A percentile compares a stretch with the other conserved stretches of the same genome.
These are phyloP conservation scores for Hyaloscypha variabilis DNA, from an alignment of 495 filamentous ascomycete genomes.

Conservation along the genomic window DNA sequence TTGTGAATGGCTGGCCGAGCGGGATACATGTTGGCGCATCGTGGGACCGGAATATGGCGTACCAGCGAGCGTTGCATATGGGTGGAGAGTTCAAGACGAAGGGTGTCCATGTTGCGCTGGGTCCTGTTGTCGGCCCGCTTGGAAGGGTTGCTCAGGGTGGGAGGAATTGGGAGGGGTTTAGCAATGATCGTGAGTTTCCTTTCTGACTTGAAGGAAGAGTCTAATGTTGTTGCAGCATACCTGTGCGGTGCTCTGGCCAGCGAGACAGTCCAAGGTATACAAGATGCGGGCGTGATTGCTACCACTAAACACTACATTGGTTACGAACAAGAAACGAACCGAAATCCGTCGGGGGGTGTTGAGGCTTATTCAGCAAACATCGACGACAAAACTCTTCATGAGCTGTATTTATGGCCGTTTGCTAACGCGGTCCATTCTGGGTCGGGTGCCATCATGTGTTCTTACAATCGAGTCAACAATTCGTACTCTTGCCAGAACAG, in stretches of 20 bases:
- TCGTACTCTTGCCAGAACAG: slow-evolving; percentile 67
- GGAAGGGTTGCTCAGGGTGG: slow-evolving; percentile 55
- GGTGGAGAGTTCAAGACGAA: slow-evolving; percentile 60
- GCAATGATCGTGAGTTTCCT: slow-evolving; percentile 68
- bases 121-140: slow-evolving; percentile 63
- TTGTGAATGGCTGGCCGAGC: slow-evolving; percentile 49
- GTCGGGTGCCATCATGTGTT: slow-evolving; percentile 68
- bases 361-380: slow-evolving; percentile 60
- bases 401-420: slow-evolving; percentile 75
- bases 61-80: slow-evolving; percentile 52
- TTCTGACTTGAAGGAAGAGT: slow-evolving; percentile 44
- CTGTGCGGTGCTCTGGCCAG: slow-evolving; percentile 44
- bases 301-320: slow-evolving; percentile 64
- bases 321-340: slow-evolving; percentile 68
- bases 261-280: slow-evolving; percentile 51
- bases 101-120: slow-evolving; percentile 68
- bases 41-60: slow-evolving; percentile 58
- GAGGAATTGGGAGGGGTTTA: slow-evolving; percentile 60
- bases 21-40: slow-evolving; percentile 43
- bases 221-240: slow-evolving; percentile 21
- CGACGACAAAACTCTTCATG: slow-evolving; percentile 70
- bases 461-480: slow-evolving; percentile 68
- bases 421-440: slow-evolving; percentile 65
- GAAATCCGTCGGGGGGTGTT: slow-evolving; percentile 43
- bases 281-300: slow-evolving; percentile 55